Conservation (phyloP, 139 green algal genomes). For the Chlamydomonas incerta region DNA sequence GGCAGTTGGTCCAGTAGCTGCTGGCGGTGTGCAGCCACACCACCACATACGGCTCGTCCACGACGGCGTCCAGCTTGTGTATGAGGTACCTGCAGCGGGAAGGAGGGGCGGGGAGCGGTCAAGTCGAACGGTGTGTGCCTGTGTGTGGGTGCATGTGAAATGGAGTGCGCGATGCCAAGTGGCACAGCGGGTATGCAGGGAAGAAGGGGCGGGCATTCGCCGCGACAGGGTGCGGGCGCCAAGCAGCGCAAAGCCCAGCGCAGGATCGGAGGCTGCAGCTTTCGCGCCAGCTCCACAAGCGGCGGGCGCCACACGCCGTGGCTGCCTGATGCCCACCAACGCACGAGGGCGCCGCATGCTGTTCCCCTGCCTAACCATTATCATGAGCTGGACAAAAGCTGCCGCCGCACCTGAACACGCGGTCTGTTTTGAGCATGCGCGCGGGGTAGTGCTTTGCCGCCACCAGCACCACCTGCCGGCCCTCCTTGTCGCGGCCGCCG, state of each 20-base stretch:
- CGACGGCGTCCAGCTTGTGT: background rate
- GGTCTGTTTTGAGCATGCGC: slow-evolving; percentile 22
- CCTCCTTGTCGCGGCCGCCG: slow-evolving; percentile 1
- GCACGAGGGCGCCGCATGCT: too few species aligned
- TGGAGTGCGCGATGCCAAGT: too few species aligned
- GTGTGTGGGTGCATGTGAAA: too few species aligned
- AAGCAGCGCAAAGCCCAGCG: too few species aligned
- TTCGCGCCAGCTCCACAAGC: background rate
- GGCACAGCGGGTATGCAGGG: too few species aligned
- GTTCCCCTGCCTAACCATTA: too few species aligned
- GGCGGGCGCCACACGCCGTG: background rate
- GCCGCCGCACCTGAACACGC: slow-evolving; percentile 8
- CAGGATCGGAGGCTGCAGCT: too few species aligned
- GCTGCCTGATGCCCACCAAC: too few species aligned
- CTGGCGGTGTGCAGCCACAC: slow-evolving; percentile 39
- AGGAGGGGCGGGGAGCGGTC: background rate
- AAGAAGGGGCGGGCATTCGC: too few species aligned
- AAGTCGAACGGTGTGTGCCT: background rate
- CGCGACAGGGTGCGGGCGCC: too few species aligned
- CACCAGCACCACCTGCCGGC: slow-evolving; percentile 11
- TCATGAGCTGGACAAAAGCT: background rate
- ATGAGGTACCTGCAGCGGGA: slow-evolving; percentile 47
- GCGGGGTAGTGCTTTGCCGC: slow-evolving; percentile 25
- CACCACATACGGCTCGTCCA: slow-evolving; percentile 13
- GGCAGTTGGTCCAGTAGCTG: slow-evolving; percentile 49